Percentiles rank a stretch among this genome's conserved stretches.
phyloP scores from a whole-genome alignment of 176 grass and related monocot species.

The Ampelocalamus luodianensis region DNA sequence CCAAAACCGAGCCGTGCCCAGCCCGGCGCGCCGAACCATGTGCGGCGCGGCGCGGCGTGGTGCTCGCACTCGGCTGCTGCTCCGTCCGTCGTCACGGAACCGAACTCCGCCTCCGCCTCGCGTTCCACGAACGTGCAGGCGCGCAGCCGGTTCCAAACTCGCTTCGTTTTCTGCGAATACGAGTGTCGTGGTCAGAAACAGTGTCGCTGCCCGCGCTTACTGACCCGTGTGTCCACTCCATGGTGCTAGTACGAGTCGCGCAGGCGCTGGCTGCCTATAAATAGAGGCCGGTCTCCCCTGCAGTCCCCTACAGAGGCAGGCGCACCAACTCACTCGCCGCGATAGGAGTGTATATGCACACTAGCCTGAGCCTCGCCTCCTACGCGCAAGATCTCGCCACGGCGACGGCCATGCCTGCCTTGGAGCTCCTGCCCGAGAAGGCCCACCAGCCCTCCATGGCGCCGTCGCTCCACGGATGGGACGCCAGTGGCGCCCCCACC shows the following conservation, averaged over 20 bases:
- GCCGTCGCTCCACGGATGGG: slow-evolving; percentile 60
- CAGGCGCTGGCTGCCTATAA: slow-evolving; percentile 35
- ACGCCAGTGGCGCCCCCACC: slow-evolving; percentile 55
- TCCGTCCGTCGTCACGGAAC: slow-evolving; percentile 1
- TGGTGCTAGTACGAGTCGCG: neutral
- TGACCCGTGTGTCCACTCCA: neutral
- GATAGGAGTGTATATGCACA: slow-evolving; percentile 23
- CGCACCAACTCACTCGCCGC: neutral
- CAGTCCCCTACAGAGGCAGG: neutral
- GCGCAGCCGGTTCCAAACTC: neutral
- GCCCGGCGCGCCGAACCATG: slow-evolving; percentile 5
- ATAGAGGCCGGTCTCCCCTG: neutral
- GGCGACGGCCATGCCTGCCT: slow-evolving; percentile 54
- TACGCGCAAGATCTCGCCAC: slow-evolving; percentile 33
- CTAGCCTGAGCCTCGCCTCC: slow-evolving; percentile 31
- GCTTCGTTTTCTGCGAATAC: neutral
- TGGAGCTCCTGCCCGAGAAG: slow-evolving; percentile 55
- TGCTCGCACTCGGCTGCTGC: neutral
- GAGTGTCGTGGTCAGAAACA: neutral
- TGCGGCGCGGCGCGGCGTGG: neutral
- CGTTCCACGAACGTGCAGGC: slow-evolving; percentile 24
- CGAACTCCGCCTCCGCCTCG: neutral
- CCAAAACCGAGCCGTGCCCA: neutral
- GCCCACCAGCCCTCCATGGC: slow-evolving; percentile 49
- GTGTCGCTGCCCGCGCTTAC: neutral